Evolutionary conservation across 768 basidiomycete genomes (phyloP).

Genomic region (Amanita thiersii): DNA sequence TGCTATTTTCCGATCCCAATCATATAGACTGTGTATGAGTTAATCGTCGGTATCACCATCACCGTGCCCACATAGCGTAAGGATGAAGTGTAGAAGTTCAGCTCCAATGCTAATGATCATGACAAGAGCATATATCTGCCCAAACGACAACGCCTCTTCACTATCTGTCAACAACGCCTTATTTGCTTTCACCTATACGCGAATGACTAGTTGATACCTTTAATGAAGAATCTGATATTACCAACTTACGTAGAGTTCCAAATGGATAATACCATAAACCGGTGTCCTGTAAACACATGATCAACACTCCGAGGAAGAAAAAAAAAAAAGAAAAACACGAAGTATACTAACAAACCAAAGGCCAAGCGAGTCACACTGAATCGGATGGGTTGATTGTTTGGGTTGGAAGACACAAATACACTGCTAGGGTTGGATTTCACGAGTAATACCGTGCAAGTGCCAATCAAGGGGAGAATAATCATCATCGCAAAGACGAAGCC

Average conservation of each 20-base stretch:
- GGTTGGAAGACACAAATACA: too few relatives aligned
- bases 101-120: constrained; percentile 7
- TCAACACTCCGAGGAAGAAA: background rate
- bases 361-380: too few relatives aligned
- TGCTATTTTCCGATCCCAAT: too few relatives aligned
- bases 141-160: constrained; percentile 6
- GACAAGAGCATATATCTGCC: constrained; percentile 7
- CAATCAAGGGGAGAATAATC: background rate
- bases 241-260: constrained; percentile 13
- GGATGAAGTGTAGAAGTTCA: constrained; percentile 7
- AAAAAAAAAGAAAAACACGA: background rate
- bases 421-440: background rate
- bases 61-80: background rate
- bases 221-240: background rate
- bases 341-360: background rate
- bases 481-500: background rate
- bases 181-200: constrained; percentile 7
- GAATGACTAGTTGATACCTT: background rate
- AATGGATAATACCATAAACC: constrained; percentile 11
- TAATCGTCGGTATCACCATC: background rate
- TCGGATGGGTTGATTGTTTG: background rate
- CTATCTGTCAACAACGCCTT: background rate
- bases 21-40: too few relatives aligned
- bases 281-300: constrained; percentile 1
- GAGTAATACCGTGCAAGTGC: background rate